Conservation (phyloP, 2,329 filamentous ascomycete genomes). For the Diplodia intermedia region DNA sequence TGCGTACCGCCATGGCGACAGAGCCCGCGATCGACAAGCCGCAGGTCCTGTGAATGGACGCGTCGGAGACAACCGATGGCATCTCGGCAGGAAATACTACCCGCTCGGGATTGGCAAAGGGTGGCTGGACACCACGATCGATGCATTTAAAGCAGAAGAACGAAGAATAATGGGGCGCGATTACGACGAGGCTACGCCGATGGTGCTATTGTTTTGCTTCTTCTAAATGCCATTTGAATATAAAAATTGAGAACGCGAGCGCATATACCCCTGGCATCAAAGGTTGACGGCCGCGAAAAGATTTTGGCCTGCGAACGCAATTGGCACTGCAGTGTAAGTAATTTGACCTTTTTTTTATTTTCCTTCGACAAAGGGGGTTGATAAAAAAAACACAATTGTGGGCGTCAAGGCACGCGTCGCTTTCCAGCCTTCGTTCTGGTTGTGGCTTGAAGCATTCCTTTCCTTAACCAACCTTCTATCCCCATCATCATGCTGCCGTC, state of each 20-base stretch:
- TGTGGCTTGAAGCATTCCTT: conserved; percentile 17
- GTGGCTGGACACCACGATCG: conserved; percentile 1
- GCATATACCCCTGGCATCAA: conserved; percentile 18
- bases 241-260: conserved; percentile 30
- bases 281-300: conserved; percentile 9
- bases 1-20: conserved; percentile 15
- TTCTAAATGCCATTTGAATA: conserved; percentile 20
- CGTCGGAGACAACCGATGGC: conserved; percentile 3
- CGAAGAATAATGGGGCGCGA: neutral
- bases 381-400: conserved; percentile 6
- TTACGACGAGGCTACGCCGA: conserved; percentile 18
- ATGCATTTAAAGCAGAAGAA: conserved; percentile 20
- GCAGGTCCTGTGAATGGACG: neutral
- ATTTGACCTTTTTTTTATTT: neutral
- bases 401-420: neutral
- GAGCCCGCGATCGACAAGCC: neutral
- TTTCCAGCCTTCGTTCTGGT: neutral
- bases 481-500: conserved; percentile 24
- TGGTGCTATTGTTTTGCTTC: conserved; percentile 20
- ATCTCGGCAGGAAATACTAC: conserved; percentile 20
- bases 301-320: neutral
- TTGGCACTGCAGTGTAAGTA: conserved; percentile 16
- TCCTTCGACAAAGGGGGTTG: neutral
- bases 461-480: neutral
- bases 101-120: neutral